phyloP scores from a whole-genome alignment of 768 basidiomycete genomes.

The Suillus americanus region DNA sequence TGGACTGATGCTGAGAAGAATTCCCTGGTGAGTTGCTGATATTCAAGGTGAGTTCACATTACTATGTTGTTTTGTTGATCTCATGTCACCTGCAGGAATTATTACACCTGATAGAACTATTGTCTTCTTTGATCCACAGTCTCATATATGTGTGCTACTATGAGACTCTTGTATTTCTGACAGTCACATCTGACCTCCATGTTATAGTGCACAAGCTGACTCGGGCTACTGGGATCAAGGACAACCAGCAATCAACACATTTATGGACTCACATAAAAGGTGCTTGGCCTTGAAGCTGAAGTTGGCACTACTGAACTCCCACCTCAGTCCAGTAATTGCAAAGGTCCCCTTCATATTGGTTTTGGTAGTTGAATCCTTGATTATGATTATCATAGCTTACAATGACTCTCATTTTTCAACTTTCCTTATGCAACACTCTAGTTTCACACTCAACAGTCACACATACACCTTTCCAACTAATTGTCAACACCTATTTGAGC shows the following conservation, averaged over 20 bases:
- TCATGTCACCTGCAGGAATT: neutral
- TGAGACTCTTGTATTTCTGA: neutral
- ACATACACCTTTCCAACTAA: neutral
- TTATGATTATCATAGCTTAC: neutral
- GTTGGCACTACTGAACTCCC: neutral
- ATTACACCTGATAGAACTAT: neutral
- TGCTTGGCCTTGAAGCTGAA: neutral
- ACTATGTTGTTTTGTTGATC: neutral
- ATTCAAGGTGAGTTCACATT: conserved; percentile 20
- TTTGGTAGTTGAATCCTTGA: neutral
- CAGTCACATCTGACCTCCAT: neutral
- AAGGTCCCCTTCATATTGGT: neutral
- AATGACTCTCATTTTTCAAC: neutral
- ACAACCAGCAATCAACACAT: neutral
- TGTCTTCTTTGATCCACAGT: conserved; percentile 15
- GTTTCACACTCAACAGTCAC: neutral
- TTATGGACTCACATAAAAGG: conserved; percentile 1
- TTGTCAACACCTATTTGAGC: neutral
- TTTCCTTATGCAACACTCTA: neutral
- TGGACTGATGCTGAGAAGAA: no score
- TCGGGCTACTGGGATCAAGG: conserved; percentile 7
- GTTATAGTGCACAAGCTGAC: neutral
- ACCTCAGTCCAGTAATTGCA: neutral
- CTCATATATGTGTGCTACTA: conserved; percentile 6
- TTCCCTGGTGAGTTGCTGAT: no score